Percentiles rank a stretch among this genome's conserved stretches.
phyloP scores from a whole-genome alignment of 169 alveolate species.

The Cardiosporidium cionae region DNA sequence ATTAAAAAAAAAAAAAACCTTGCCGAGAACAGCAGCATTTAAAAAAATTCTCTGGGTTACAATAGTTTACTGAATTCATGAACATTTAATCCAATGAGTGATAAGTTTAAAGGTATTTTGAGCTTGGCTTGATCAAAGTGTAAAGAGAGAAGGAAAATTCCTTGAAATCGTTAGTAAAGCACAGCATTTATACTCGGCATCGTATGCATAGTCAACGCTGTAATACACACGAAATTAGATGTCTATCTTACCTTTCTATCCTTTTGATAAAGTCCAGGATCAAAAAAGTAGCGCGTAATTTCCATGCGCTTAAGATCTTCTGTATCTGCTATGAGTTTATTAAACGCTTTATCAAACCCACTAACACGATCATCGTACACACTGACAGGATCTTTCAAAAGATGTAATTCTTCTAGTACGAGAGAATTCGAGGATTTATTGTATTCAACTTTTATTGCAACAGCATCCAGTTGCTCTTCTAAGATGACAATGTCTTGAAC shows the following conservation, averaged over 20 bases:
- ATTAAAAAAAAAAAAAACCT: too few relatives aligned
- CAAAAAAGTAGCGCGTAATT: neutral
- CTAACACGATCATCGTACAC: slow-evolving; percentile 43
- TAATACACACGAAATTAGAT: neutral
- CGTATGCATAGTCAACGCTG: neutral
- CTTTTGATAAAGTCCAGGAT: slow-evolving; percentile 22
- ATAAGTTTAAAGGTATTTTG: too few relatives aligned
- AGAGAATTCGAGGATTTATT: slow-evolving; percentile 45
- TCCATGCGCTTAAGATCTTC: slow-evolving; percentile 35
- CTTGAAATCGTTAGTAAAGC: too few relatives aligned
- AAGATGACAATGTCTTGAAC: slow-evolving; percentile 3
- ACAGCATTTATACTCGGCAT: neutral
- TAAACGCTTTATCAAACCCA: slow-evolving; percentile 53
- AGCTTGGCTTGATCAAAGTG: too few relatives aligned
- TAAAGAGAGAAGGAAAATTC: too few relatives aligned
- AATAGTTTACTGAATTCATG: too few relatives aligned
- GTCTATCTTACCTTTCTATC: neutral
- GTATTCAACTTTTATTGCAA: slow-evolving; percentile 20
- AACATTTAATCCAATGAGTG: too few relatives aligned
- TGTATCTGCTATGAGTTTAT: slow-evolving; percentile 41
- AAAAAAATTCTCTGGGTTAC: too few relatives aligned
- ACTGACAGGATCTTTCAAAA: slow-evolving; percentile 59
- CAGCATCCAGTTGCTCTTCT: slow-evolving; percentile 33
- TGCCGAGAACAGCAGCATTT: too few relatives aligned
- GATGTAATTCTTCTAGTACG: slow-evolving; percentile 51